Conservation (phyloP, 2,329 filamentous ascomycete genomes). For the Colletotrichum lentis region DNA sequence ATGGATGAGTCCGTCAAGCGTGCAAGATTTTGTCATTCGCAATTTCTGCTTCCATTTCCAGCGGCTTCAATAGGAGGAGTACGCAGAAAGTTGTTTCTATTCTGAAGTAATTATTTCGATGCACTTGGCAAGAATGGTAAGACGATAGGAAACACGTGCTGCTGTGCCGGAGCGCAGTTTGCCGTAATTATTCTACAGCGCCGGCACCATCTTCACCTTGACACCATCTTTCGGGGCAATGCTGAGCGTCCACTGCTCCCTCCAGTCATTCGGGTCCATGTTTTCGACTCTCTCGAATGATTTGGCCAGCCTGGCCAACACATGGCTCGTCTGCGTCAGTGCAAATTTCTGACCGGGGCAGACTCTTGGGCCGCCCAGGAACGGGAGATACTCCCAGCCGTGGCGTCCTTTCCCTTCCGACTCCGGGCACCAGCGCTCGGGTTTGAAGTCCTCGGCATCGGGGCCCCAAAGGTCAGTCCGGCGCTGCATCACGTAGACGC, state of each 20-base stretch:
- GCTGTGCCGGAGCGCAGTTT: too few species aligned
- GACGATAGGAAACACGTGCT: too few species aligned
- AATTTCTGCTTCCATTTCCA: too few species aligned
- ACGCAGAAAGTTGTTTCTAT: too few species aligned
- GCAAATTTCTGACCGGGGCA: conserved; percentile 56
- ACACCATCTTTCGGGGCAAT: conserved; percentile 1
- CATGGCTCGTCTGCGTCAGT: conserved; percentile 46
- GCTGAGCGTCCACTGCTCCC: conserved; percentile 1
- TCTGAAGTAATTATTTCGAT: too few species aligned
- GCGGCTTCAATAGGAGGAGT: too few species aligned
- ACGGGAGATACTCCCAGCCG: conserved; percentile 53
- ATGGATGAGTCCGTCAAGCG: too few species aligned
- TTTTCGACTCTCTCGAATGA: neutral
- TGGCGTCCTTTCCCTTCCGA: neutral
- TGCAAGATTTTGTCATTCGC: too few species aligned
- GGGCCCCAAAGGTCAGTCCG: conserved; percentile 49
- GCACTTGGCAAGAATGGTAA: too few species aligned
- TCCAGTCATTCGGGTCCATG: neutral
- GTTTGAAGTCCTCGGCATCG: conserved; percentile 50
- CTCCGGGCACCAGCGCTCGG: conserved; percentile 49
- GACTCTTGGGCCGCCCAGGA: conserved; percentile 54
- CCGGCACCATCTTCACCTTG: neutral
- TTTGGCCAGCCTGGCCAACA: neutral
- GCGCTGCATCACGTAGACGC: conserved; percentile 54
- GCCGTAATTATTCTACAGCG: neutral